phyloP scores from a whole-genome alignment of 192 early-diverging fungal species.

The Phlyctochytrium arcticum region DNA sequence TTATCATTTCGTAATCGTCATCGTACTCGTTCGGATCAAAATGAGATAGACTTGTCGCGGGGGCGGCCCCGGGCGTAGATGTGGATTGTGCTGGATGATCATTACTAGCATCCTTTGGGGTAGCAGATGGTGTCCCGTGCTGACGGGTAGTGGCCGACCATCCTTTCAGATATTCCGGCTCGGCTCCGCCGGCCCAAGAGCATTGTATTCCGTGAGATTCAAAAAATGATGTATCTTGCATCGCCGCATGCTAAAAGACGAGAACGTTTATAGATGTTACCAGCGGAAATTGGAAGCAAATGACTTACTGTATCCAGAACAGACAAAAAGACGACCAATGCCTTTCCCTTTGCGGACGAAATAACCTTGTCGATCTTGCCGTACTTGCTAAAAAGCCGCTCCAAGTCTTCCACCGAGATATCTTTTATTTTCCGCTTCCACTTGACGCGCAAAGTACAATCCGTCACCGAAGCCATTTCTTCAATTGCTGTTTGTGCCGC shows the following conservation, averaged over 20 bases:
- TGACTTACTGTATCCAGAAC: constrained; percentile 16
- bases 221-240: background rate
- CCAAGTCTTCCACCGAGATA: background rate
- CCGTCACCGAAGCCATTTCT: constrained; percentile 1
- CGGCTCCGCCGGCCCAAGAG: constrained; percentile 7
- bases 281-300: background rate
- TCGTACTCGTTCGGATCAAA: background rate
- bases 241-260: background rate
- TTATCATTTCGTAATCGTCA: constrained; percentile 26
- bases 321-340: constrained; percentile 13
- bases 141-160: too few species aligned
- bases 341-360: constrained; percentile 16
- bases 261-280: background rate
- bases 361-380: constrained; percentile 14
- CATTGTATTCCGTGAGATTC: background rate
- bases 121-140: too few species aligned
- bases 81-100: too few species aligned
- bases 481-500: background rate
- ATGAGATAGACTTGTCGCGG: too few species aligned
- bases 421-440: constrained; percentile 4
- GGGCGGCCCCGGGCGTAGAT: too few species aligned
- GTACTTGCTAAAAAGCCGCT: constrained; percentile 10
- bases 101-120: too few species aligned
- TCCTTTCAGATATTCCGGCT: background rate
- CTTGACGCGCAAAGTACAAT: constrained; percentile 14